These are phyloP conservation scores for Lathyrus tuberosus DNA, from an alignment of 306 rosid genomes.

Conservation along the genomic window DNA sequence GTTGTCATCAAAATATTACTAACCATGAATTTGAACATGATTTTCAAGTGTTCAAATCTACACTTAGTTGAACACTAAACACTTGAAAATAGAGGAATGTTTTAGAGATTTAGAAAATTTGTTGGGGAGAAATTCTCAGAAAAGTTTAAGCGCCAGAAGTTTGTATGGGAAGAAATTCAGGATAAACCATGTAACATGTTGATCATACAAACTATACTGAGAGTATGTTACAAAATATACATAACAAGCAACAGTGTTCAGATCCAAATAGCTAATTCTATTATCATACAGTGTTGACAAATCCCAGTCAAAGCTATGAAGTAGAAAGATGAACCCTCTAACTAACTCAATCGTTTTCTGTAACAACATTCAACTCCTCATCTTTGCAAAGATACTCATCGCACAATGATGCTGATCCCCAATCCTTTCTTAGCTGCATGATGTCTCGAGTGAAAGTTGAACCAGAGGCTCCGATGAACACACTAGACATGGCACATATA, in stretches of 20 bases:
- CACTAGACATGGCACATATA: slow-evolving; percentile 86
- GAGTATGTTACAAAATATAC: slow-evolving; percentile 34
- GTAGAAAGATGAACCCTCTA: no score
- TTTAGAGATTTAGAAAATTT: no score
- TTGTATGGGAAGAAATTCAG: slow-evolving; percentile 31
- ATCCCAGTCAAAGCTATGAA: not conserved
- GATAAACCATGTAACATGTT: slow-evolving; percentile 7
- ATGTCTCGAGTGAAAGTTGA: slow-evolving; percentile 97
- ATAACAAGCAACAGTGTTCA: slow-evolving; percentile 33
- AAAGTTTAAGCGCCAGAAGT: slow-evolving; percentile 30
- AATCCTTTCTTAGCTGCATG: slow-evolving; percentile 80
- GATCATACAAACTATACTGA: slow-evolving; percentile 33
- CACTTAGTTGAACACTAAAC: no score
- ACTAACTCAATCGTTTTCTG: slow-evolving; percentile 67
- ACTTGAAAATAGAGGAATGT: no score
- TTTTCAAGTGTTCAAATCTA: no score
- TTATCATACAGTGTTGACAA: slow-evolving; percentile 35
- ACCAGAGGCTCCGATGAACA: slow-evolving; percentile 90
- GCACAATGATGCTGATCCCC: slow-evolving; percentile 85
- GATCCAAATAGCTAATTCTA: slow-evolving; percentile 37
- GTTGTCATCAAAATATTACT: no score
- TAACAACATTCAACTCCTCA: slow-evolving; percentile 76
- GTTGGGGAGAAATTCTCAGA: no score
- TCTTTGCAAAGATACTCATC: slow-evolving; percentile 96
- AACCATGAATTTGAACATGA: no score